Base-by-base conservation (phyloP, 805 yeast species). In the Nakazawaea populi region DNA sequence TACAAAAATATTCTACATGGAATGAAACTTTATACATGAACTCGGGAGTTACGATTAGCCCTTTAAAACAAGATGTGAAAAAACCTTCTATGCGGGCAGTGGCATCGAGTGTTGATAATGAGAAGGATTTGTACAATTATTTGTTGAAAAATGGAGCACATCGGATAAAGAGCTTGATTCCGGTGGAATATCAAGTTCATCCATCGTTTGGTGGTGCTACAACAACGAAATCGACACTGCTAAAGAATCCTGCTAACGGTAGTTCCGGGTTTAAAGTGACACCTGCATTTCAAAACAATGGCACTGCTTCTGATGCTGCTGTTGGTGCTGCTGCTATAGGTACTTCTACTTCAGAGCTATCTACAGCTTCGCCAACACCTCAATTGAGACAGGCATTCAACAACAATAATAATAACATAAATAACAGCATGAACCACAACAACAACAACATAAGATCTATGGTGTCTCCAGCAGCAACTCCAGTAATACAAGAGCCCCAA, bases 1-100 rank as follows among this genome's bases (percentile, higher is more conserved):
- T 94, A 51, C 92, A 88, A 59, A 89, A 90, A 62, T 92, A 85
- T 65, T 85, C 97, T 4, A 87, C 92, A 32, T 86, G 89, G 76
- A 80, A 83, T 48, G 98, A 92, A 68, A 87, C 89, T 24, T 75
- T 87, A 51, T 76, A 88, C 14, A 77, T 94, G 70, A 90, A 91
- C 60, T 76, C 87, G 18, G 98, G 97, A 30, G 86, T 90, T 40
- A 81, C 87, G 53, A 75, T 94, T 5, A 72, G 86, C 45, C 98
- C 98, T 2, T 69, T 92, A 46, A 71, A 73, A 49, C 72, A 73
- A n/a, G 72, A 76, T 31, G 71, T 77, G 43, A 60, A 71, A 18
- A 76, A 76, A 51, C 66, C 69, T n/a, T 84, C 96, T 5, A 83
- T 92, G 87, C 86, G 84, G 60, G 70, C 78, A 5, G 72, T 88